Evolutionary conservation across 2,329 filamentous ascomycete species (phyloP).

Genomic region (Sphaerulina musiva): DNA sequence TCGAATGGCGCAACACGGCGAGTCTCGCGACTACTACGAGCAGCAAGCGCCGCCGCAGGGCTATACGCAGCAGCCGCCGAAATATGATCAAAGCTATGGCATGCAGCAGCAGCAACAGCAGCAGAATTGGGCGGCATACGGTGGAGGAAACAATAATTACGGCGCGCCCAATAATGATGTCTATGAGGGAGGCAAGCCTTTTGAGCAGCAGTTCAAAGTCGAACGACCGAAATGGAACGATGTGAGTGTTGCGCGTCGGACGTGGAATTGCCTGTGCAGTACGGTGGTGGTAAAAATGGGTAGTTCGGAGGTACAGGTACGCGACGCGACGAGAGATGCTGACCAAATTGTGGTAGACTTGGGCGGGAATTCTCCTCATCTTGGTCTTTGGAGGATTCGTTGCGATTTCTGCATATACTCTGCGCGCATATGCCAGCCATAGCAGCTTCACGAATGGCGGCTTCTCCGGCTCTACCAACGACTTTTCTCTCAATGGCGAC

Average conservation of each 20-base stretch:
- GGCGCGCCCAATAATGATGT: constrained; percentile 21
- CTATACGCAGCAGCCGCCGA: constrained; percentile 10
- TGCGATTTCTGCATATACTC: constrained; percentile 66
- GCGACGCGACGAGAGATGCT: constrained; percentile 2
- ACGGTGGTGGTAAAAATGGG: too few species aligned
- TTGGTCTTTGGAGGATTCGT: constrained; percentile 65
- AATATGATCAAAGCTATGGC: constrained; percentile 14
- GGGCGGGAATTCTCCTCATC: constrained; percentile 77
- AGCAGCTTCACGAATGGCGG: constrained; percentile 55
- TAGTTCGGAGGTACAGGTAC: too few species aligned
- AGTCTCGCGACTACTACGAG: constrained; percentile 12
- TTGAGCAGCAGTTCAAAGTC: constrained; percentile 76
- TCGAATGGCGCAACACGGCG: constrained; percentile 10
- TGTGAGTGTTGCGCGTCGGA: constrained; percentile 13
- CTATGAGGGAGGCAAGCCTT: constrained; percentile 45
- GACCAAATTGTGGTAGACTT: constrained; percentile 41
- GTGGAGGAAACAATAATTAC: constrained; percentile 23
- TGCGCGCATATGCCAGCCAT: constrained; percentile 65
- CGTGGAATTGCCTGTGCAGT: background rate
- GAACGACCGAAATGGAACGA: constrained; percentile 85
- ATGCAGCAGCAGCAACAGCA: constrained; percentile 17
- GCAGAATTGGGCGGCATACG: background rate
- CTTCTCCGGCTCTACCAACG: constrained; percentile 64
- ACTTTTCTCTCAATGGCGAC: constrained; percentile 69
- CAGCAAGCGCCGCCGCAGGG: constrained; percentile 8